A percentile compares a stretch with the other conserved stretches of the same genome.
phyloP scores from a whole-genome alignment of 2,329 filamentous ascomycete species.

The Monosporascus sp. region DNA sequence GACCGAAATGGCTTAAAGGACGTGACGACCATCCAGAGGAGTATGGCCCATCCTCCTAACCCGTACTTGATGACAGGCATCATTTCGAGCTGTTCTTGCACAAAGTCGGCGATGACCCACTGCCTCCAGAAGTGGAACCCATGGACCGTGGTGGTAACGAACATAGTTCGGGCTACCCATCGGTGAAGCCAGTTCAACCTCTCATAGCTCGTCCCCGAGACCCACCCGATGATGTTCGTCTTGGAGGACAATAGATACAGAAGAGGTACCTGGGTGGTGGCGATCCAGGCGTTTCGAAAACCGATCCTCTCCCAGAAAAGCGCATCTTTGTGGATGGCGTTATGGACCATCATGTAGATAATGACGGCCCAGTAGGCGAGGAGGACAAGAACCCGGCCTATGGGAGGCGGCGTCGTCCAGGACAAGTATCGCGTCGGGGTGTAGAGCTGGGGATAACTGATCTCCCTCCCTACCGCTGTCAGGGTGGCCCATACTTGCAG shows the following conservation, averaged over 20 bases:
- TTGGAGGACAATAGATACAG: slow-evolving; percentile 58
- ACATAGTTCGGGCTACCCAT: slow-evolving; percentile 65
- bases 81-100: slow-evolving; percentile 51
- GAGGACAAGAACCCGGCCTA: slow-evolving; percentile 50
- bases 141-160: slow-evolving; percentile 63
- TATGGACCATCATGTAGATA: slow-evolving; percentile 49
- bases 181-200: slow-evolving; percentile 68
- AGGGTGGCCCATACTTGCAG: slow-evolving; percentile 52
- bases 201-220: slow-evolving; percentile 62
- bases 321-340: slow-evolving; percentile 43
- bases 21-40: slow-evolving; percentile 60
- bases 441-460: slow-evolving; percentile 49
- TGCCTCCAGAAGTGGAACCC: slow-evolving; percentile 64
- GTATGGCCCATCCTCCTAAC: slow-evolving; percentile 58
- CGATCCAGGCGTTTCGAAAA: slow-evolving; percentile 63
- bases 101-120: slow-evolving; percentile 56
- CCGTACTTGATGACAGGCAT: slow-evolving; percentile 64
- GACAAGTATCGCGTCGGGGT: slow-evolving; percentile 39
- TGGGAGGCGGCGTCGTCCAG: slow-evolving; percentile 54
- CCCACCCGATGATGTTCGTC: slow-evolving; percentile 50
- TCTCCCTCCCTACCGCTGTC: slow-evolving; percentile 52
- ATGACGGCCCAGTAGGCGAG: slow-evolving; percentile 54
- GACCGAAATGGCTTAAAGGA: slow-evolving; percentile 59
- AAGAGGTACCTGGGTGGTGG: slow-evolving; percentile 58
- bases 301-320: slow-evolving; percentile 61